Percentiles rank a stretch among this genome's conserved stretches.
Conservation (phyloP, 495 filamentous ascomycete species). For the Neurospora sp. region DNA sequence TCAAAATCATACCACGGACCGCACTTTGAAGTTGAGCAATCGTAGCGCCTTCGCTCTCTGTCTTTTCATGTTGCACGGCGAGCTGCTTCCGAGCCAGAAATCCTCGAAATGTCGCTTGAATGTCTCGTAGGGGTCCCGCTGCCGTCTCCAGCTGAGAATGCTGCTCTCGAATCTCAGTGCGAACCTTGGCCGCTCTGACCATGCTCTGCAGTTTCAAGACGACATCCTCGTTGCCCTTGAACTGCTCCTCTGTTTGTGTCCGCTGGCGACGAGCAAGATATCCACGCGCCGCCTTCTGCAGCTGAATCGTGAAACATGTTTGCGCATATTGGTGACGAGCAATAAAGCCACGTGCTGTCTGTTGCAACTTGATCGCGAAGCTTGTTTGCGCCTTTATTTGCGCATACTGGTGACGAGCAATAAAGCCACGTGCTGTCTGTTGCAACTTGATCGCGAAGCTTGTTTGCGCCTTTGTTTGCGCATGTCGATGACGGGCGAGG, state of each 20-base stretch:
- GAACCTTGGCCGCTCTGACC: conserved; percentile 64
- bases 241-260: conserved; percentile 50
- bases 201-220: conserved; percentile 77
- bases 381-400: conserved; percentile 27
- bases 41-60: conserved; percentile 33
- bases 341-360: conserved; percentile 67
- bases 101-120: conserved; percentile 66
- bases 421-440: conserved; percentile 66
- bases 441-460: conserved; percentile 67
- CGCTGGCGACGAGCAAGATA: conserved; percentile 62
- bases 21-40: conserved; percentile 42
- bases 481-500: conserved; percentile 55
- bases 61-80: conserved; percentile 42
- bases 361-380: conserved; percentile 70
- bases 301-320: conserved; percentile 49
- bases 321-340: conserved; percentile 50
- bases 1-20: conserved; percentile 39
- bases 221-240: conserved; percentile 58
- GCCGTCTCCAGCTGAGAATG: conserved; percentile 50
- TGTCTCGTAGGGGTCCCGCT: conserved; percentile 42
- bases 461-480: conserved; percentile 43
- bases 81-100: conserved; percentile 43
- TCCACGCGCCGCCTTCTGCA: conserved; percentile 73
- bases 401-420: conserved; percentile 54
- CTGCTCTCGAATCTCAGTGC: conserved; percentile 54